Evolutionary conservation across 2,329 filamentous ascomycete species (phyloP).

Genomic region (Botrytis galanthina): DNA sequence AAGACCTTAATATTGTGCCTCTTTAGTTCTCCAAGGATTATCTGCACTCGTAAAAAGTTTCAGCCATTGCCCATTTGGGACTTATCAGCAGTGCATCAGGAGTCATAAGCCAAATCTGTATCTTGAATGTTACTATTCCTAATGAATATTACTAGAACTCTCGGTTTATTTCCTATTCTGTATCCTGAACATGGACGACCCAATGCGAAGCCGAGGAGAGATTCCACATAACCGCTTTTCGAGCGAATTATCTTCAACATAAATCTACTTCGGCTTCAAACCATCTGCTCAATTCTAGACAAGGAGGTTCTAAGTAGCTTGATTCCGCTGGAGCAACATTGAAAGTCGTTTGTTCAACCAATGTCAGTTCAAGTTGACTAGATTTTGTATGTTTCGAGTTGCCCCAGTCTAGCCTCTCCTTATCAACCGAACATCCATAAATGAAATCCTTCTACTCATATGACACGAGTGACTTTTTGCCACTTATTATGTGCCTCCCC

Average conservation of each 20-base stretch:
- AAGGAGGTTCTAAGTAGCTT: not conserved
- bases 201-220: not conserved
- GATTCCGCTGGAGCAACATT: not conserved
- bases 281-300: not conserved
- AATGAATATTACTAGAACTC: not conserved
- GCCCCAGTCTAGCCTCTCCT: not conserved
- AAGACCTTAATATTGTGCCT: not conserved
- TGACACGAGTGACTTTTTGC: slow-evolving; percentile 6
- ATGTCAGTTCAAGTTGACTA: too few relatives aligned
- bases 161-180: slow-evolving; percentile 14
- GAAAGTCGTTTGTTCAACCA: not conserved
- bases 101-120: not conserved
- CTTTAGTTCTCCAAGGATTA: slow-evolving; percentile 5
- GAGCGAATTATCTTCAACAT: not conserved
- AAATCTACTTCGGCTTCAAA: not conserved
- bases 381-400: not conserved
- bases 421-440: not conserved
- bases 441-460: not conserved
- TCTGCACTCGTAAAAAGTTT: not conserved
- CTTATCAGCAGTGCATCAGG: not conserved
- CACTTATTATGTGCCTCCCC: slow-evolving; percentile 2
- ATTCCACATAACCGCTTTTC: not conserved
- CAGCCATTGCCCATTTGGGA: slow-evolving; percentile 12
- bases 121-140: not conserved
- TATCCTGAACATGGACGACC: not conserved